phyloP scores from a whole-genome alignment of 2,329 filamentous ascomycete genomes.

The Cladophialophora exuberans region DNA sequence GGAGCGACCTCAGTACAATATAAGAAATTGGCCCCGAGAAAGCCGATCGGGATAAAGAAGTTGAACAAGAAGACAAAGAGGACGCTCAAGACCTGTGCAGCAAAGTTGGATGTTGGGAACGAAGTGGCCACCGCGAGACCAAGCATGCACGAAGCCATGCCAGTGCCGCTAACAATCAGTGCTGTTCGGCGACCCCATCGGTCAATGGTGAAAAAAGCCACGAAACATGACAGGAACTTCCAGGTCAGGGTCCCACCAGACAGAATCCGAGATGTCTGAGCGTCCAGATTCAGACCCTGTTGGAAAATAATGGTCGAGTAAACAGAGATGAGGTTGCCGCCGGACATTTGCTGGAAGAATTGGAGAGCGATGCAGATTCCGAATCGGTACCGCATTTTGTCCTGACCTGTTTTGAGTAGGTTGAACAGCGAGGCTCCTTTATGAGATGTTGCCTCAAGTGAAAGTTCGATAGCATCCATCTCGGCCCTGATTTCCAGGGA shows the following conservation, averaged over 20 bases:
- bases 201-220: constrained; percentile 1
- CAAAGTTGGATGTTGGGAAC: no score
- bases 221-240: neutral
- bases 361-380: neutral
- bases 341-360: constrained; percentile 1
- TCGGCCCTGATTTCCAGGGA: neutral
- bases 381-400: neutral
- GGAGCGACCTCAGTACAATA: constrained; percentile 3
- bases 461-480: no score
- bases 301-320: constrained; percentile 3
- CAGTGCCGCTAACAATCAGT: neutral
- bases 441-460: no score
- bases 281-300: neutral
- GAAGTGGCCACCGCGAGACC: no score
- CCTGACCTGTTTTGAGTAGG: neutral
- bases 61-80: neutral
- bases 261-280: neutral
- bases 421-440: neutral
- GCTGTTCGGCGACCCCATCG: neutral
- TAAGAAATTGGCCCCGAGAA: neutral
- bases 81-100: neutral
- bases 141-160: neutral
- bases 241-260: neutral
- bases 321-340: neutral
- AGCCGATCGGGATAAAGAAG: neutral